Evolutionary conservation across 1,284 basidiomycete genomes (phyloP).

Genomic region (Boletus smithii): DNA sequence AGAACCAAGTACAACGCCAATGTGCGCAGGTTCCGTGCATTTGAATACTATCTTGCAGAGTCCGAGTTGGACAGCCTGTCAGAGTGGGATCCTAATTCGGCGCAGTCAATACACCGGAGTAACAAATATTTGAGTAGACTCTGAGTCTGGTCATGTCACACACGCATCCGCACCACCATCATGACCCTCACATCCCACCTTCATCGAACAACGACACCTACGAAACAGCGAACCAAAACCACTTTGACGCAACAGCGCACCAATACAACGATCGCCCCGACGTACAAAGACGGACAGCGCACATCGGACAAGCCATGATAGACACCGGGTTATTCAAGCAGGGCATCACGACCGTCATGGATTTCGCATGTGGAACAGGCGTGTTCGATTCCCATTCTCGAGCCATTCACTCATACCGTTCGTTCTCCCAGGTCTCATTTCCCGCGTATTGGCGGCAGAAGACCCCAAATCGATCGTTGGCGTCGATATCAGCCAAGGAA

Average conservation of each 20-base stretch:
- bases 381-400: conserved; percentile 14
- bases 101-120: too few relatives aligned
- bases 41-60: too few relatives aligned
- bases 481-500: conserved; percentile 63
- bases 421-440: conserved; percentile 49
- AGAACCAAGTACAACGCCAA: too few relatives aligned
- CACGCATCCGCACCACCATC: background rate
- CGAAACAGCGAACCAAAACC: conserved; percentile 21
- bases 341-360: conserved; percentile 55
- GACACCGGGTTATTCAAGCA: conserved; percentile 50
- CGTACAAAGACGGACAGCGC: conserved; percentile 29
- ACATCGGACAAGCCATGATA: conserved; percentile 42
- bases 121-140: too few relatives aligned
- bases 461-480: conserved; percentile 57
- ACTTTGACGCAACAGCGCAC: conserved; percentile 25
- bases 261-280: conserved; percentile 29
- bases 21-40: too few relatives aligned
- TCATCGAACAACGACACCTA: background rate
- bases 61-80: too few relatives aligned
- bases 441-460: conserved; percentile 51
- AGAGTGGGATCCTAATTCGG: too few relatives aligned
- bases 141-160: conserved; percentile 2
- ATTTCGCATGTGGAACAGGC: conserved; percentile 73
- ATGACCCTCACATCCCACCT: background rate
- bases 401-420: background rate